These are phyloP conservation scores for Blastomyces parvus DNA, from an alignment of 2,329 filamentous ascomycete genomes.

Conservation along the genomic window DNA sequence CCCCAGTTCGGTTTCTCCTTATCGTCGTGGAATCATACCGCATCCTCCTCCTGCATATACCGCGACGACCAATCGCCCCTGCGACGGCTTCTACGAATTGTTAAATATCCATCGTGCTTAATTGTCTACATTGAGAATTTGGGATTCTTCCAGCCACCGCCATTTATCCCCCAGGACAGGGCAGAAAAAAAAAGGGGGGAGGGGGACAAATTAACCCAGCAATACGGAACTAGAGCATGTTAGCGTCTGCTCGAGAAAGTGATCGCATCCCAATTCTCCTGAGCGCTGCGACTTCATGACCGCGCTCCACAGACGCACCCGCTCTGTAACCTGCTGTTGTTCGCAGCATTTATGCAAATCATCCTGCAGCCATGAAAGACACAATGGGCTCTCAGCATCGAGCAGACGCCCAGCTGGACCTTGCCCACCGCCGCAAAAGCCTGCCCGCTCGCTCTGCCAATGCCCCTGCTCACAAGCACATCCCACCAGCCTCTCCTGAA, in stretches of 20 bases:
- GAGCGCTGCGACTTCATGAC: neutral
- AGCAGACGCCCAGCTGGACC: neutral
- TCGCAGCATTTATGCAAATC: slow-evolving; percentile 4
- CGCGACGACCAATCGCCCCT: neutral
- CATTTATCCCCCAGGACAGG: neutral
- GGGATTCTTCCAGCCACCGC: neutral
- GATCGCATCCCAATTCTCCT: slow-evolving; percentile 1
- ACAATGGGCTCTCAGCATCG: neutral
- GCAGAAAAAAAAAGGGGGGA: neutral
- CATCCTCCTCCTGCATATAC: neutral
- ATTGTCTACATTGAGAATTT: neutral
- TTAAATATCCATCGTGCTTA: neutral
- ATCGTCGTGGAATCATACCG: neutral
- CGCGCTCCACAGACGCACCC: neutral
- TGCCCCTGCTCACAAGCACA: slow-evolving; percentile 17
- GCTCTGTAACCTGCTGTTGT: neutral
- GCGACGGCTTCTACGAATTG: neutral
- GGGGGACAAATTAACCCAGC: neutral
- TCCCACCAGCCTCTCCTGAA: slow-evolving; percentile 39
- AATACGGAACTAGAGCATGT: slow-evolving; percentile 2
- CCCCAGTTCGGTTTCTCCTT: neutral
- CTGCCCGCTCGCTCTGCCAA: slow-evolving; percentile 24
- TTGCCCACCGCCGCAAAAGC: slow-evolving; percentile 36
- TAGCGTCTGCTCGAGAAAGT: slow-evolving; percentile 2
- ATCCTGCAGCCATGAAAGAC: slow-evolving; percentile 7